A percentile compares a stretch with the other conserved stretches of the same genome.
These are phyloP conservation scores for Penicillium verrucosum DNA, from an alignment of 2,329 filamentous ascomycete species.

Conservation along the genomic window DNA sequence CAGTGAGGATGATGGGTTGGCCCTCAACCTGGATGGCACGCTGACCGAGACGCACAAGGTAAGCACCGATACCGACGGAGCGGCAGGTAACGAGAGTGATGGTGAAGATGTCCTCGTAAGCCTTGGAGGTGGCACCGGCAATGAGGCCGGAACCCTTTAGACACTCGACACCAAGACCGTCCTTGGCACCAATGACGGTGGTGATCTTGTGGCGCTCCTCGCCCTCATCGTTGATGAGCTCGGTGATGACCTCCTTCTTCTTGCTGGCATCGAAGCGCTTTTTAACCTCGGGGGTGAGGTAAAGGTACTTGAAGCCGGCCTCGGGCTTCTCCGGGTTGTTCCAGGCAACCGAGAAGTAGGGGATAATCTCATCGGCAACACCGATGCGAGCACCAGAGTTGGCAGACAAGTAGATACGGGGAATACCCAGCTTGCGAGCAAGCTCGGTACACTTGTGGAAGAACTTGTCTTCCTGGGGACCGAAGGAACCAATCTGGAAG, in stretches of 20 bases:
- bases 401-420: conserved; percentile 94
- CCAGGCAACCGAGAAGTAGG: conserved; percentile 96
- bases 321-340: conserved; percentile 79
- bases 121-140: conserved; percentile 91
- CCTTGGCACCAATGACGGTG: conserved; percentile 87
- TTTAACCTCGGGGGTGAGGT: conserved; percentile 82
- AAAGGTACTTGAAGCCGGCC: conserved; percentile 93
- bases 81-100: conserved; percentile 96
- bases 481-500: conserved; percentile 97
- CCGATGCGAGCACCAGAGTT: conserved; percentile 98
- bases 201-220: conserved; percentile 92
- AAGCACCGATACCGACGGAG: conserved; percentile 98
- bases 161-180: conserved; percentile 96
- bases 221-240: conserved; percentile 78
- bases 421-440: conserved; percentile 89
- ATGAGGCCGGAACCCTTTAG: conserved; percentile 96
- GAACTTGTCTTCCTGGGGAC: conserved; percentile 93
- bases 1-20: conserved; percentile 97
- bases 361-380: conserved; percentile 93
- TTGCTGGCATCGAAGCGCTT: conserved; percentile 78
- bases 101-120: conserved; percentile 98
- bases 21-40: conserved; percentile 98
- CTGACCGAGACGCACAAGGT: conserved; percentile 95
- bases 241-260: conserved; percentile 76
- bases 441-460: conserved; percentile 99